phyloP scores from a whole-genome alignment of 2,329 filamentous ascomycete genomes.

The Endocalyx cinctus region DNA sequence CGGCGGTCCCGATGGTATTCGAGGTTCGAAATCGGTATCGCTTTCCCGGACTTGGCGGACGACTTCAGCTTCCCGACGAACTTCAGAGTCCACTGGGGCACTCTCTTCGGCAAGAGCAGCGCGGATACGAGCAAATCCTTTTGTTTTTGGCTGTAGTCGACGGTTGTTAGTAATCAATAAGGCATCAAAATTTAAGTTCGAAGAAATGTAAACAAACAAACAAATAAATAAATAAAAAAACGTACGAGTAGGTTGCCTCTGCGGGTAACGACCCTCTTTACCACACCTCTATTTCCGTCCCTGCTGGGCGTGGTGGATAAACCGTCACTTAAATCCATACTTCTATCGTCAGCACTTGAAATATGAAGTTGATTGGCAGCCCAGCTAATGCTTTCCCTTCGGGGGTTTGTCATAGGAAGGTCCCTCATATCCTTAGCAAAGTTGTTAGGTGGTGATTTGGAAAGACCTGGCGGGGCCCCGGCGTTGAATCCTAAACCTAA shows the following conservation, averaged over 20 bases:
- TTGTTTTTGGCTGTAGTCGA: constrained; percentile 75
- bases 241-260: constrained; percentile 83
- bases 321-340: constrained; percentile 41
- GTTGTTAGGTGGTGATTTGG: constrained; percentile 67
- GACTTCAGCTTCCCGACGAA: constrained; percentile 87
- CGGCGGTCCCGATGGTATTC: constrained; percentile 29
- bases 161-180: constrained; percentile 22
- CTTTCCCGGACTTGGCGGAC: constrained; percentile 92
- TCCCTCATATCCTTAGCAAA: constrained; percentile 34
- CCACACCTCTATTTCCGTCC: constrained; percentile 66
- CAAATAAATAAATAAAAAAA: constrained; percentile 17
- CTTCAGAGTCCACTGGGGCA: constrained; percentile 82
- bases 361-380: constrained; percentile 86
- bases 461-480: constrained; percentile 39
- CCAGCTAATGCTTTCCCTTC: constrained; percentile 85
- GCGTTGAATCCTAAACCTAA: constrained; percentile 48
- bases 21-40: constrained; percentile 60
- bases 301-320: constrained; percentile 40
- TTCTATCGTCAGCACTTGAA: constrained; percentile 69
- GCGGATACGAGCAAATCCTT: constrained; percentile 88
- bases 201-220: constrained; percentile 1
- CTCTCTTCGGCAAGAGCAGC: constrained; percentile 86
- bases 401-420: constrained; percentile 41
- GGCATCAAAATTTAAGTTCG: constrained; percentile 4
- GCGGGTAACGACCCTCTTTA: constrained; percentile 77